Base-by-base conservation (phyloP, 108 stramenopile species). In the Pseudonitzschia delicatissima region DNA sequence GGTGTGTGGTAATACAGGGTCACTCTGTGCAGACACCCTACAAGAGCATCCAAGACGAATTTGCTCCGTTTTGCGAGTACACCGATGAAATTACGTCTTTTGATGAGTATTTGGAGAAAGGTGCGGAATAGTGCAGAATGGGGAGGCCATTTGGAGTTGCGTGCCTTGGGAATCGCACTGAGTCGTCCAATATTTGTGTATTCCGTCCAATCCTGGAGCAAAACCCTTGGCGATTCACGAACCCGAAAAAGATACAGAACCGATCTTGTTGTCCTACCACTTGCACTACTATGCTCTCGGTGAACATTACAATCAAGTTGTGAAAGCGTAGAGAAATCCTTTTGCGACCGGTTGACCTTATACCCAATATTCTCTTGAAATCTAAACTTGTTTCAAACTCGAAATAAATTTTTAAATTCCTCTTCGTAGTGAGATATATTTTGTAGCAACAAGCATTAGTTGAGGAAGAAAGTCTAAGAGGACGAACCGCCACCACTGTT, bases 261-360 rank as follows among this genome's bases (percentile, higher is more conserved):
- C 79, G 0, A 80, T 99, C 35, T 66, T 72, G 20, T 64, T 99
- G 26, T 84, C 92, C 28, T 99, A 94, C 82, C 98, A 99, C 77
- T 77, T 90, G 57, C 87, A 99, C 72, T 99, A 96, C 67, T 98
- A 97, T 80, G 93, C 96, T 20, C 74, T 99, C 53, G 98, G 98
- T 21, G 96, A 96, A 76, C 98, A 99, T 76, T 99, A 99, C 84
- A 99, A 99, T 80, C 91, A 89, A 45, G 93, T 97, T 33, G 66
- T 87, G 3, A 28, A 33, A 55, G 53, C 23, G 12, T 55, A 55
- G 48, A 20, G n/a, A 42, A 42, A 11, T 42, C 11, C 0, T 15
- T 42, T 0, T 42, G 13, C 15, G 11, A 42, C 13, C 15, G 40
- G 40, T n/a, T n/a, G n/a, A n/a, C n/a, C n/a, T n/a, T n/a, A n/a